A percentile compares a stretch with the other conserved stretches of the same genome.
Evolutionary conservation across 1,139 yeast species (phyloP).

Genomic region (Wickerhamiella pararugosa): DNA sequence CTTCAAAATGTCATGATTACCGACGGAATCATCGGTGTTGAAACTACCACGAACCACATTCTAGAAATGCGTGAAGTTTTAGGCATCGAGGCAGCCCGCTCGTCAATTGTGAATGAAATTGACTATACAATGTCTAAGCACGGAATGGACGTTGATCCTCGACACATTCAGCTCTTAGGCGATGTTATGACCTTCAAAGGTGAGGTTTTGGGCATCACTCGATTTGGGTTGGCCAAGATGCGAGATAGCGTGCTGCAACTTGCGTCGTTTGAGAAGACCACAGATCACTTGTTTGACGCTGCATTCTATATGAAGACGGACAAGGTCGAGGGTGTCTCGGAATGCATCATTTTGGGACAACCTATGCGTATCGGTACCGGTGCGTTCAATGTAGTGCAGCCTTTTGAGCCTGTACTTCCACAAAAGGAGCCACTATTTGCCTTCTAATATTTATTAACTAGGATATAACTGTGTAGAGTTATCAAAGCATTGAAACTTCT

Average conservation of each 20-base stretch:
- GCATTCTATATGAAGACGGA: slow-evolving; percentile 96
- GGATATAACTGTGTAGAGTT: neutral
- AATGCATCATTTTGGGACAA: slow-evolving; percentile 93
- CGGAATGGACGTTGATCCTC: slow-evolving; percentile 99
- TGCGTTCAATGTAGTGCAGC: slow-evolving; percentile 55
- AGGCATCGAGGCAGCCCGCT: slow-evolving; percentile 96
- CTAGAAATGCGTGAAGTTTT: slow-evolving; percentile 77
- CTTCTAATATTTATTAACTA: slow-evolving; percentile 10
- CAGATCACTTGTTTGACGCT: slow-evolving; percentile 96
- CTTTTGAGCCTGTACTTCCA: slow-evolving; percentile 16
- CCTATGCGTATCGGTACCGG: slow-evolving; percentile 98
- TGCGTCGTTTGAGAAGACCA: slow-evolving; percentile 96
- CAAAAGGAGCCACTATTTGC: slow-evolving; percentile 19
- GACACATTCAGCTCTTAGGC: slow-evolving; percentile 93
- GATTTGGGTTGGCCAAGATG: slow-evolving; percentile 97
- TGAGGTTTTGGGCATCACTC: slow-evolving; percentile 91
- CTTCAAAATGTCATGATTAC: slow-evolving; percentile 93
- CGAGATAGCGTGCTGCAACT: slow-evolving; percentile 93
- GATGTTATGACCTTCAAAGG: slow-evolving; percentile 99
- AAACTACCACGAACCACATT: slow-evolving; percentile 82
- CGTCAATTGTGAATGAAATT: slow-evolving; percentile 84
- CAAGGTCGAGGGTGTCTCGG: slow-evolving; percentile 93
- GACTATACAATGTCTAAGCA: slow-evolving; percentile 97
- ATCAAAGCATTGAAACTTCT: no score
- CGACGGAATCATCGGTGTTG: slow-evolving; percentile 85